Base-by-base conservation (phyloP, 345 rosid species). In the Eucalyptus viminalis region DNA sequence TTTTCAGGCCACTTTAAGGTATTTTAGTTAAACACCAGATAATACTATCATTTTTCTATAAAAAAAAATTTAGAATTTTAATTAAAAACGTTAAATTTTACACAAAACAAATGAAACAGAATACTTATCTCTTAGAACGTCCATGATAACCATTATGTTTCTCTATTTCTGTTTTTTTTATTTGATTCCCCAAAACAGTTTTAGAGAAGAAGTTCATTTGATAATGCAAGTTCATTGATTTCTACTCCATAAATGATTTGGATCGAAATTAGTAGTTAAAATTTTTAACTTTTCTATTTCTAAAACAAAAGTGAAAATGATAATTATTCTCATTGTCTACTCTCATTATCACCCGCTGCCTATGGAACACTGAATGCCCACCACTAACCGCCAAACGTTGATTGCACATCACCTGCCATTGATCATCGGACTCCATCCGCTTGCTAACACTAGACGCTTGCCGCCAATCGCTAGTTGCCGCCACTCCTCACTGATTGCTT, bases 51-150 rank as follows among this genome's bases (percentile, higher is more conserved):
- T 53, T 53, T 53, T 7, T 14, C 7, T 7, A 51, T 17, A 51
- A 51, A 17, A 51, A 51, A 16, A 51, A 1, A 1, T 3, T 17
- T 17, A 7, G 9, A 51, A 51, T 0, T 17, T 17, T 51, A 0
- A 17, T 2, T 1, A 53, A 7, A 53, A 53, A 17, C 17, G 2
- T 53, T 53, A 17, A 53, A 53, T 53, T 19, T 53, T 19, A 53
- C 5, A 53, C 24, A 8, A 53, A 53, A 53, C 2, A 19, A 53
- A 53, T 7, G 24, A 53, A 53, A 53, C 0, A 0, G 2, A 19
- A 2, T 53, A 0, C 0, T 53, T 53, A 0, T 51, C 0, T 51
- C 9, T 53, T 53, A 51, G 1, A 17, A 0, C 0, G 0, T 1
- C 0, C 4, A 53, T 53, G 2, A 53, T 53, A 53, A 53, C 0